phyloP scores from a whole-genome alignment of 1,139 yeast species.

The Lodderomyces oxycetoniae region DNA sequence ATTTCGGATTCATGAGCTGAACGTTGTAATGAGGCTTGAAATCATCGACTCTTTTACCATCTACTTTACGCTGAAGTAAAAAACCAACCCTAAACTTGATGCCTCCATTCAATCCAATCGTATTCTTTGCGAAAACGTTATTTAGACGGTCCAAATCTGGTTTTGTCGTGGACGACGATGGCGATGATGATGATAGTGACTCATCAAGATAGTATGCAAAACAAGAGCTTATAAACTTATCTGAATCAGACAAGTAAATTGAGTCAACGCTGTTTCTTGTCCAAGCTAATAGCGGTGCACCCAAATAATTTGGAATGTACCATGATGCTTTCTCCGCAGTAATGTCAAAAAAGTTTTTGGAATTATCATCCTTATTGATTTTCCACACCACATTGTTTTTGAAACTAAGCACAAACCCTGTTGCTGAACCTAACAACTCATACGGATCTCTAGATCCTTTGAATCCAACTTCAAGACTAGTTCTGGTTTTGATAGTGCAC shows the following conservation, averaged over 20 bases:
- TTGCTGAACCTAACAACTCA: conserved; percentile 32
- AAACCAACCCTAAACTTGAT: conserved; percentile 56
- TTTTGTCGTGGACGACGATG: no score
- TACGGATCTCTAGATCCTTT: conserved; percentile 47
- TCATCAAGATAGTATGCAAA: conserved; percentile 49
- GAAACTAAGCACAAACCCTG: conserved; percentile 41
- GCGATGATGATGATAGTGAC: no score
- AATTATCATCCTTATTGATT: conserved; percentile 38
- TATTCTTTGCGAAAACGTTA: conserved; percentile 44
- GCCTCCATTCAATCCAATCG: conserved; percentile 57
- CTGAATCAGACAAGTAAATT: conserved; percentile 41
- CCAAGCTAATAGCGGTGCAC: conserved; percentile 60
- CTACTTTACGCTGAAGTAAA: conserved; percentile 47
- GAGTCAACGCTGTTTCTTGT: conserved; percentile 43
- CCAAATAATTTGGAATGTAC: conserved; percentile 59
- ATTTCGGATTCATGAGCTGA: conserved; percentile 58
- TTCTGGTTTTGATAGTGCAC: conserved; percentile 26
- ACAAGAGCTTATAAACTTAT: conserved; percentile 43
- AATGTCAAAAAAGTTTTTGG: conserved; percentile 34
- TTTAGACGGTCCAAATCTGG: conserved; percentile 13
- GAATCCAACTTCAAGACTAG: conserved; percentile 52
- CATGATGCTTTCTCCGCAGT: conserved; percentile 35
- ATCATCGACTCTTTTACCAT: conserved; percentile 44
- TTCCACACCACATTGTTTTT: conserved; percentile 37
- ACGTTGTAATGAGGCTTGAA: conserved; percentile 72